Percentiles rank a stretch among this genome's conserved stretches.
Evolutionary conservation across 2,329 filamentous ascomycete species (phyloP).

Genomic region (Diaporthe sp.): DNA sequence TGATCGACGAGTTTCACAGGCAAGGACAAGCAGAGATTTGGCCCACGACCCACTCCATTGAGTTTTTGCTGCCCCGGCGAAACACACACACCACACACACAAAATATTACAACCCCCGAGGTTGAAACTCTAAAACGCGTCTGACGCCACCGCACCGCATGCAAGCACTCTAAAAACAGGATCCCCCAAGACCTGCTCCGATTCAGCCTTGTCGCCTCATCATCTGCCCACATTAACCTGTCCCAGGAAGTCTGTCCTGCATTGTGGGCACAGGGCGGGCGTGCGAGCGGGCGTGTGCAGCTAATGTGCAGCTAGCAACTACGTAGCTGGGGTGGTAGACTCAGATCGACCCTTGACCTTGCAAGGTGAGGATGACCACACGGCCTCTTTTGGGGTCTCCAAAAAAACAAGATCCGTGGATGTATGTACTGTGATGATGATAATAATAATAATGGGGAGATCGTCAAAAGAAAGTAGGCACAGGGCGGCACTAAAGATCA

Average conservation of each 20-base stretch:
- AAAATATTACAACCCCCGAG: neutral
- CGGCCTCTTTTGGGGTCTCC: neutral
- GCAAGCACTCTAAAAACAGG: constrained; percentile 7
- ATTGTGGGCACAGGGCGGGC: neutral
- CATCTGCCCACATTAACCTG: constrained; percentile 14
- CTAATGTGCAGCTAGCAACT: too few species aligned
- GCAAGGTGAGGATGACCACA: constrained; percentile 12
- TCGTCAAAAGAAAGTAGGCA: neutral
- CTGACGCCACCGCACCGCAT: neutral
- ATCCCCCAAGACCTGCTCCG: neutral
- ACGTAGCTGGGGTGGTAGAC: neutral
- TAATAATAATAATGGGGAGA: neutral
- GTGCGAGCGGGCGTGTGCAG: neutral
- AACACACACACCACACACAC: neutral
- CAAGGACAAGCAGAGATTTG: neutral
- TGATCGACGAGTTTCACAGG: constrained; percentile 27
- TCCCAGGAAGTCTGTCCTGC: neutral
- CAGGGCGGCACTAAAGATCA: neutral
- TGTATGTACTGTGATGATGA: too few species aligned
- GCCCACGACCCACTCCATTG: neutral
- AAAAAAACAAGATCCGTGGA: neutral
- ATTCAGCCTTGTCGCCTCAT: constrained; percentile 22
- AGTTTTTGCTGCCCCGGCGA: neutral
- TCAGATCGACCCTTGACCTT: constrained; percentile 7
- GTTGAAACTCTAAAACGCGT: constrained; percentile 2